Evolutionary conservation across 1,139 yeast genomes (phyloP).

Genomic region (Pichia sp.): DNA sequence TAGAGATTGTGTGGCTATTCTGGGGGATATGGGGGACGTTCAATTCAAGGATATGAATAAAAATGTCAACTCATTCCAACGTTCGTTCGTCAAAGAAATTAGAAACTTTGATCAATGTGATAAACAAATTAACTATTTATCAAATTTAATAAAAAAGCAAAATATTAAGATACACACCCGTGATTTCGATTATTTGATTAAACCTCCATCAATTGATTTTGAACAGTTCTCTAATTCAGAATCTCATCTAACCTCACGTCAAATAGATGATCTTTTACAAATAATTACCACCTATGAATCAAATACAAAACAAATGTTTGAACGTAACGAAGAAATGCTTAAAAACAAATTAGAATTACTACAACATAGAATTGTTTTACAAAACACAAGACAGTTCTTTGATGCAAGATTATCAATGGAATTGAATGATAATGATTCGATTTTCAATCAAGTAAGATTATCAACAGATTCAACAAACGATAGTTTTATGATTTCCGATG

Average conservation of each 20-base stretch:
- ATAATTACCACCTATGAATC: conserved; percentile 37
- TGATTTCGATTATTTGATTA: conserved; percentile 22
- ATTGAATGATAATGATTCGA: conserved; percentile 20
- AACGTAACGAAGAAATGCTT: conserved; percentile 35
- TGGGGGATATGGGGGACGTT: conserved; percentile 76
- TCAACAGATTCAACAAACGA: conserved; percentile 24
- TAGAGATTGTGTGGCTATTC: conserved; percentile 72
- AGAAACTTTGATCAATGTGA: conserved; percentile 59
- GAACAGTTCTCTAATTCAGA: conserved; percentile 11
- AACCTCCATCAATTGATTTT: conserved; percentile 16
- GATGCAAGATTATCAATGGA: conserved; percentile 28
- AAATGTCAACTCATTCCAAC: conserved; percentile 72
- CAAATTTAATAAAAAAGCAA: conserved; percentile 27
- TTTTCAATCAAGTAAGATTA: conserved; percentile 23
- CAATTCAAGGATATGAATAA: conserved; percentile 89
- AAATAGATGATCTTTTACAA: conserved; percentile 37
- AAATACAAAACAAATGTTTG: conserved; percentile 40
- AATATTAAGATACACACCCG: conserved; percentile 20
- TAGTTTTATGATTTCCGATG: conserved; percentile 24
- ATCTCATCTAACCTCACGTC: conserved; percentile 28
- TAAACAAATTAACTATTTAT: conserved; percentile 45
- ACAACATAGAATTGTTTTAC: conserved; percentile 46
- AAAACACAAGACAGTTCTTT: conserved; percentile 29
- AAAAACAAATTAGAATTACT: conserved; percentile 32
- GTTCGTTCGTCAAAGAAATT: conserved; percentile 79